A percentile compares a stretch with the other conserved stretches of the same genome.
phyloP scores from a whole-genome alignment of 208 protist species.

The Leishmania aethiopica region DNA sequence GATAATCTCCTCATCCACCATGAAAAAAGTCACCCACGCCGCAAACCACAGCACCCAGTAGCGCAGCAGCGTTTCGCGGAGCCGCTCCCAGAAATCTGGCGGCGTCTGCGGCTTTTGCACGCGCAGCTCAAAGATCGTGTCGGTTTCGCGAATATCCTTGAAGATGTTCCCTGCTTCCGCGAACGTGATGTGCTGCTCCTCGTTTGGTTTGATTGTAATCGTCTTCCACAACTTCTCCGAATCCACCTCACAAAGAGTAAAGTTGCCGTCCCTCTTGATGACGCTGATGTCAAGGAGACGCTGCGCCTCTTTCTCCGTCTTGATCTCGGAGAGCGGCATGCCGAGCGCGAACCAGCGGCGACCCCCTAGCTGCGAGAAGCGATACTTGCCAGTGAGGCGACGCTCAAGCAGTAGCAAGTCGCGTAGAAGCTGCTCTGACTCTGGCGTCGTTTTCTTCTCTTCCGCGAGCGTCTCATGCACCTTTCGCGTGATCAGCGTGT shows the following conservation, averaged over 20 bases:
- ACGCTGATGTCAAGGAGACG: constrained; percentile 73
- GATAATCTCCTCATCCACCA: constrained; percentile 92
- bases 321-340: constrained; percentile 73
- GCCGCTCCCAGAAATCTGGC: constrained; percentile 75
- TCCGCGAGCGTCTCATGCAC: constrained; percentile 66
- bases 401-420: constrained; percentile 86
- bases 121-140: constrained; percentile 58
- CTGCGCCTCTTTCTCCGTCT: constrained; percentile 69
- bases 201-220: constrained; percentile 52
- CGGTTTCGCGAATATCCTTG: constrained; percentile 17
- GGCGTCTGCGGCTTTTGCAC: constrained; percentile 74
- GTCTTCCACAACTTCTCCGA: constrained; percentile 83
- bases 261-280: constrained; percentile 79
- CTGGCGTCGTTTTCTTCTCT: constrained; percentile 46
- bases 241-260: constrained; percentile 41
- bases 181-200: constrained; percentile 57
- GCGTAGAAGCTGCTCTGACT: constrained; percentile 80
- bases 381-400: constrained; percentile 73
- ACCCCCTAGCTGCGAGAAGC: constrained; percentile 72
- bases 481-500: constrained; percentile 71
- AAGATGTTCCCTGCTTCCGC: constrained; percentile 53
- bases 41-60: constrained; percentile 92
- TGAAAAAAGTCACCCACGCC: constrained; percentile 87
- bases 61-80: constrained; percentile 78
- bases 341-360: constrained; percentile 83